phyloP scores from a whole-genome alignment of 1,284 basidiomycete genomes.

The Leccinum angustisporum region DNA sequence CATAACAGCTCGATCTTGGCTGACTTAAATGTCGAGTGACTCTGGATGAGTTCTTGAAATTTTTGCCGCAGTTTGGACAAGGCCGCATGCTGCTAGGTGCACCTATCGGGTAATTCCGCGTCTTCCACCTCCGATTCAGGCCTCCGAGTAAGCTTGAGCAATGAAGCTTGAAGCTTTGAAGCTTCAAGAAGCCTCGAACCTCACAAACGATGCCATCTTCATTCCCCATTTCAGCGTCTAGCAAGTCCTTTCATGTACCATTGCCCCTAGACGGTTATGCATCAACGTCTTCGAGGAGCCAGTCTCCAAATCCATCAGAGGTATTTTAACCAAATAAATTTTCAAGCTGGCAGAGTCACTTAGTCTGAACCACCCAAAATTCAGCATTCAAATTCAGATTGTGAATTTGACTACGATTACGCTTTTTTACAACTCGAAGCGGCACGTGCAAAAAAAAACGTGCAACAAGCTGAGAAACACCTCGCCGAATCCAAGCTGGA shows the following conservation, averaged over 20 bases:
- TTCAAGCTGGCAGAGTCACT: not conserved
- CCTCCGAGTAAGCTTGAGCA: no score
- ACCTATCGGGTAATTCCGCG: not conserved
- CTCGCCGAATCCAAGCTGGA: not conserved
- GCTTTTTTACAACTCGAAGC: not conserved
- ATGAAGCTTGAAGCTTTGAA: no score
- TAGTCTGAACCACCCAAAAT: not conserved
- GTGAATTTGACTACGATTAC: not conserved
- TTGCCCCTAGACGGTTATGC: not conserved
- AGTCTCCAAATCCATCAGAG: not conserved
- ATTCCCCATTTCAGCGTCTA: not conserved
- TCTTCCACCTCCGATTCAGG: no score
- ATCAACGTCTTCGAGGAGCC: not conserved
- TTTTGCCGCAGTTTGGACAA: not conserved
- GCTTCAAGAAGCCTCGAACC: not conserved
- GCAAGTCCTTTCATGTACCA: not conserved
- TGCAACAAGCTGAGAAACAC: not conserved
- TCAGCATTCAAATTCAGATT: not conserved
- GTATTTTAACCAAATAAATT: not conserved
- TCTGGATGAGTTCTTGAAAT: not conserved
- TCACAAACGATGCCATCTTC: not conserved
- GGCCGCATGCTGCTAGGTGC: not conserved
- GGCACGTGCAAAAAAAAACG: not conserved
- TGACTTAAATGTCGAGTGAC: not conserved
- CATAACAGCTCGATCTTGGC: not conserved